Evolutionary conservation across 192 early-diverging fungal species (phyloP).

Genomic region (Entomortierella lignicola): DNA sequence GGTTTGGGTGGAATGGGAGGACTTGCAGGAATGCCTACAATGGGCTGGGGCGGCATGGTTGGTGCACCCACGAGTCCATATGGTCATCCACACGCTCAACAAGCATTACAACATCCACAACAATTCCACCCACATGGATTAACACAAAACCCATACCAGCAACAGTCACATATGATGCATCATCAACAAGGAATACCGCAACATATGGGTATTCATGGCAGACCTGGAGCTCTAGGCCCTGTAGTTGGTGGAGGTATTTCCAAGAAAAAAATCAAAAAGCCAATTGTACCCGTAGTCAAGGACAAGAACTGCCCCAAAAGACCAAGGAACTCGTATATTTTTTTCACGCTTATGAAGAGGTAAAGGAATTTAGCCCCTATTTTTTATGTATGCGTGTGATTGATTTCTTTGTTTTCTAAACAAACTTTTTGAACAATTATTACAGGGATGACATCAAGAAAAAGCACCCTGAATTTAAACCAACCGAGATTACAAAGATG

Average conservation of each 20-base stretch:
- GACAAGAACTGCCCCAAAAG: slow-evolving; percentile 58
- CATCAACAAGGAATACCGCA: slow-evolving; percentile 38
- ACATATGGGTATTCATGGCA: slow-evolving; percentile 30
- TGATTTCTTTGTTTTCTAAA: neutral
- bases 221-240: slow-evolving; percentile 12
- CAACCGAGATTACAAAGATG: slow-evolving; percentile 54
- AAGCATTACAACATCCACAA: slow-evolving; percentile 30
- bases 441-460: slow-evolving; percentile 54
- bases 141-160: slow-evolving; percentile 30
- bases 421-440: neutral
- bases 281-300: slow-evolving; percentile 30
- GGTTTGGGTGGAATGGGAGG: slow-evolving; percentile 26
- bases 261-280: slow-evolving; percentile 38
- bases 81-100: slow-evolving; percentile 22
- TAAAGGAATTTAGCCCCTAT: slow-evolving; percentile 10
- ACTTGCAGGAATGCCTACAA: slow-evolving; percentile 20
- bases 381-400: neutral
- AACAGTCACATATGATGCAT: slow-evolving; percentile 27
- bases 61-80: slow-evolving; percentile 25
- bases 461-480: slow-evolving; percentile 55
- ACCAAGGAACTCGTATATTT: slow-evolving; percentile 55
- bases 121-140: slow-evolving; percentile 22
- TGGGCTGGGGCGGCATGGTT: slow-evolving; percentile 30
- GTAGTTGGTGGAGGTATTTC: slow-evolving; percentile 29
- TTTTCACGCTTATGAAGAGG: slow-evolving; percentile 54